These are phyloP conservation scores for Trametes meyenii DNA, from an alignment of 768 basidiomycete species.

Conservation along the genomic window DNA sequence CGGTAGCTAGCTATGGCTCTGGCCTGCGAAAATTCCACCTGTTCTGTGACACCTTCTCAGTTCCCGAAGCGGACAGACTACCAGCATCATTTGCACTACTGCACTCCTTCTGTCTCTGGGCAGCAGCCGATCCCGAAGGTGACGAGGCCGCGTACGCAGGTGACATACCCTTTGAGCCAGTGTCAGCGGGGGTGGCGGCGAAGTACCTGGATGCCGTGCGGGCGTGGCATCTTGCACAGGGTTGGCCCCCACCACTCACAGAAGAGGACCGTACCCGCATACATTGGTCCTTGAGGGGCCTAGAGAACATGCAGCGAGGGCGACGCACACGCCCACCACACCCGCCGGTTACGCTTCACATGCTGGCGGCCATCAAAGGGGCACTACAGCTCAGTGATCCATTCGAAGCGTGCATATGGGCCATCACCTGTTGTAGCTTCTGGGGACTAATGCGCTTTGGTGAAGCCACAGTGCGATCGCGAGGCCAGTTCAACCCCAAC, in stretches of 20 bases:
- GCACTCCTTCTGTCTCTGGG: constrained; percentile 42
- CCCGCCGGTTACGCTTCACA: constrained; percentile 38
- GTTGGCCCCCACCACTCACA: constrained; percentile 39
- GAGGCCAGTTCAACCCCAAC: constrained; percentile 22
- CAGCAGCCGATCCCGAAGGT: constrained; percentile 33
- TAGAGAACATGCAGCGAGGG: constrained; percentile 28
- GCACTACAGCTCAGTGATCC: constrained; percentile 32
- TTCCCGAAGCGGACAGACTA: constrained; percentile 31
- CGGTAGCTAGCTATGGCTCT: constrained; percentile 23
- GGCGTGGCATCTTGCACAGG: constrained; percentile 44
- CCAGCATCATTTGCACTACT: constrained; percentile 35
- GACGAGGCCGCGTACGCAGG: constrained; percentile 9
- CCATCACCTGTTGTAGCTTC: constrained; percentile 40
- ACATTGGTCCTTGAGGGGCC: constrained; percentile 35
- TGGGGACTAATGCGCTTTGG: constrained; percentile 45
- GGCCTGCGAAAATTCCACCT: constrained; percentile 37
- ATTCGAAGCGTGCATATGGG: constrained; percentile 47
- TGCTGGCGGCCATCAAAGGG: constrained; percentile 32
- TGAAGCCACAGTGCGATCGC: constrained; percentile 36
- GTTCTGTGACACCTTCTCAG: constrained; percentile 37
- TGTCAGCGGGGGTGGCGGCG: constrained; percentile 26
- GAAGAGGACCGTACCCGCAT: constrained; percentile 25
- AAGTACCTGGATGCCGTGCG: constrained; percentile 42
- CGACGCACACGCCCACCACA: constrained; percentile 28
- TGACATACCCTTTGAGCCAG: constrained; percentile 35